Base-by-base conservation (phyloP, 805 yeast species). In the Sugiyamaella americana region DNA sequence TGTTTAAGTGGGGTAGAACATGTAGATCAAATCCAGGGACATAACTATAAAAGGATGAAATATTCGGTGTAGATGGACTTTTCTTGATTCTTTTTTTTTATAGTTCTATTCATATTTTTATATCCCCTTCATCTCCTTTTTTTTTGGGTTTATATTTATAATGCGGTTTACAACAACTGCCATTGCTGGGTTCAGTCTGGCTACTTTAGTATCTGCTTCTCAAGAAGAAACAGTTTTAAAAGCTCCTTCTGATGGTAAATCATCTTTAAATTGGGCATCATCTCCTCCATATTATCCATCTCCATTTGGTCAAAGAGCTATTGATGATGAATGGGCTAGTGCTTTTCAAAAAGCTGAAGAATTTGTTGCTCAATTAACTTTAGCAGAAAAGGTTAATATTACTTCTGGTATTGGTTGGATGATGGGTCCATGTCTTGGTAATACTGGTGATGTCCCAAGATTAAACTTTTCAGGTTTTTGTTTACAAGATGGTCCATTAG, bases 351-450 rank as follows among this genome's bases (percentile, higher is more conserved):
- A 73, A 45, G 84, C 84, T 2, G 64, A 76, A 49, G 73, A 69
- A 46, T 58, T 79, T 24, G 82, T 79, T 16, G 73, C 73, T 46
- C 74, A 73, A 50, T 73, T 80, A 77, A 68, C 82, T 3, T 70
- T 74, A 34, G 63, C 71, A 16, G 85, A 80, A 57, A 79, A 78
- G 53, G 82, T 77, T 22, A 79, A 79, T 57, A 61, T 79, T 42
- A 79, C 84, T 4, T 75, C 82, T 2, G 84, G 84, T 16, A 76
- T 78, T 11, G 81, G 81, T 17, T 78, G 80, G 77, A 79, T 79
- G 1, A 69, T 77, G 23, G 82, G 82, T 4, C 80, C 79, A 1
- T 76, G 82, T 58, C 69, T 76, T 29, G 84, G 83, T 1, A 79
- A 78, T 55, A 76, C 82, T 0, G 83, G 83, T 0, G 65, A 74